Evolutionary conservation across 1,139 yeast species (phyloP).

Genomic region (Protomyces inundatus): DNA sequence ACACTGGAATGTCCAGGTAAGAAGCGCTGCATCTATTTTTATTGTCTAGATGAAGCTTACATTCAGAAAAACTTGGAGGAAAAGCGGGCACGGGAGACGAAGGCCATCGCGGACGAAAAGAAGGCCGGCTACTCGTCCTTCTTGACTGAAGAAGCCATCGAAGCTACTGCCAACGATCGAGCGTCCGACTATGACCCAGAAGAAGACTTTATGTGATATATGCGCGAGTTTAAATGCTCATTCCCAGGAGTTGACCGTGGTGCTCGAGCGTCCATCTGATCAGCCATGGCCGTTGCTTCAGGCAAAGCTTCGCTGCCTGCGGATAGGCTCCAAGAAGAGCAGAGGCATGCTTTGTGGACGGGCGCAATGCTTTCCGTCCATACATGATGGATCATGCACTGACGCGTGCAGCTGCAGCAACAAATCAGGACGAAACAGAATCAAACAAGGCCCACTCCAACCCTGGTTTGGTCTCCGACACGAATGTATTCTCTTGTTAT

Average conservation of each 20-base stretch:
- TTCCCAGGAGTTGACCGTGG: not conserved
- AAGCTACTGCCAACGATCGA: slow-evolving; percentile 18
- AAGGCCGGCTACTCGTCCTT: slow-evolving; percentile 54
- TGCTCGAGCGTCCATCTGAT: not conserved
- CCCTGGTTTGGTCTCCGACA: too few relatives aligned
- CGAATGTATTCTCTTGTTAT: too few relatives aligned
- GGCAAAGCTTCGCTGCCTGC: too few relatives aligned
- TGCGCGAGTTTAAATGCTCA: not conserved
- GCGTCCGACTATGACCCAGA: slow-evolving; percentile 54
- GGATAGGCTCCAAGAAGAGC: too few relatives aligned
- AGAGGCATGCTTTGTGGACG: too few relatives aligned
- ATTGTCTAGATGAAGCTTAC: slow-evolving; percentile 38
- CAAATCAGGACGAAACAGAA: too few relatives aligned
- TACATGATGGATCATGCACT: too few relatives aligned
- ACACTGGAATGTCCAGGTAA: not conserved
- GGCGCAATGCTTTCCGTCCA: too few relatives aligned
- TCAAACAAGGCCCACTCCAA: too few relatives aligned
- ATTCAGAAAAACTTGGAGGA: slow-evolving; percentile 40
- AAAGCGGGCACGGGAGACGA: slow-evolving; percentile 34
- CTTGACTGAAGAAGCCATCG: slow-evolving; percentile 45
- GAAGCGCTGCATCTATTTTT: slow-evolving; percentile 35
- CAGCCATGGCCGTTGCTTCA: too few relatives aligned
- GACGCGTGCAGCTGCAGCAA: too few relatives aligned
- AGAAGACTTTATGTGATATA: slow-evolving; percentile 55
- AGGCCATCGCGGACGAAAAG: slow-evolving; percentile 35